Evolutionary conservation across 306 rosid genomes (phyloP), one percentile per base, ranked within the genome.

Genomic region (Hippophae rhamnoides): DNA sequence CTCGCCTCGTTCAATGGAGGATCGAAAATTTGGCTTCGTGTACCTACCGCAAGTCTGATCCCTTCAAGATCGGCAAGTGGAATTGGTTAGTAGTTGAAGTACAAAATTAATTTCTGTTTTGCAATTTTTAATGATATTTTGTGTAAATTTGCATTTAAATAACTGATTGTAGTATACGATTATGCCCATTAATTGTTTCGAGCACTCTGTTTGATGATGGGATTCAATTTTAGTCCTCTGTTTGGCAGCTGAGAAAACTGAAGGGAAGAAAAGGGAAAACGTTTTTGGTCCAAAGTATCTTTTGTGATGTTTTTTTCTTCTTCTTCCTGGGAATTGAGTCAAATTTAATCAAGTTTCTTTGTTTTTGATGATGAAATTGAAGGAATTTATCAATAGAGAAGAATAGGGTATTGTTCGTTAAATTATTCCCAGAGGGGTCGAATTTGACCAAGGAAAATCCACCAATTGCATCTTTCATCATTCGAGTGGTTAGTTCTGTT

Each of bases 1-100:
- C 97, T 3, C 93, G 99, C 41, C 94, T 93, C 52, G 99, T 97
- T 41, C 99, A 93, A 82, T 93, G 99, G 99, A 78, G 90, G 77
- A 83, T 93, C 82, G 97, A 93, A 40, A 93, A 88, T 58, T 75
- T 86, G 71, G 76, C 95, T 62, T 88, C 99, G 27, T 93, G 97
- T 73, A 80, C 94, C 8, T 93, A 82, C 78, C 82, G 99, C n/a
- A 93, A 93, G 72, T 93, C 99, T 52, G 99, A 93, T 77, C 95
- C 99, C 54, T 93, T 93, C 95, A 93, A 72, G 72, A 79, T 93
- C 58, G 99, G 99, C 48, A 88, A 75, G 59, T 93, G 99, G 99
- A 93, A 93, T 25, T 93, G 99, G 97, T 93, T 60, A 60, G 8
- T 5, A 3, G 38, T 31, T 31, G 1, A 31, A 31, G 38, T 31